phyloP scores from a whole-genome alignment of 768 basidiomycete genomes.

The Gloeopeniophorella convolvens region DNA sequence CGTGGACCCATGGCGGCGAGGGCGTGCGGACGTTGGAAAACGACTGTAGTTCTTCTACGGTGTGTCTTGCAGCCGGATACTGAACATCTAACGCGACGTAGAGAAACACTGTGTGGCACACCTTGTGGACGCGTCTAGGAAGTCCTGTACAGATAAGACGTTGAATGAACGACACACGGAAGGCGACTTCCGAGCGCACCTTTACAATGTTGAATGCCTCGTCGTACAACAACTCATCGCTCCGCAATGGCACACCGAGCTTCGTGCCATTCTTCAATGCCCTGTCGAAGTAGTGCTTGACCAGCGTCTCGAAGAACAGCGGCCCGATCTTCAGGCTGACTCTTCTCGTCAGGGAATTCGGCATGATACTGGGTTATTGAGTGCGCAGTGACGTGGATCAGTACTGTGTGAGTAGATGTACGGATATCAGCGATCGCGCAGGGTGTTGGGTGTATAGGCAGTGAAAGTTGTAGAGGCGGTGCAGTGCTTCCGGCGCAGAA shows the following conservation, averaged over 20 bases:
- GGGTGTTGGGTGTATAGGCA: too few relatives aligned
- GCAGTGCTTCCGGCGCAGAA: too few relatives aligned
- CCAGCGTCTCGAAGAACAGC: conserved; percentile 65
- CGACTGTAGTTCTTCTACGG: conserved; percentile 77
- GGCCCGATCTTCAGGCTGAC: conserved; percentile 65
- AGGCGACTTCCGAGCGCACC: conserved; percentile 33
- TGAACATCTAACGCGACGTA: neutral
- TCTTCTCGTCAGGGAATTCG: conserved; percentile 54
- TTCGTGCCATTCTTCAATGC: conserved; percentile 23
- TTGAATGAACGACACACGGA: neutral
- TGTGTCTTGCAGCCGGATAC: conserved; percentile 45
- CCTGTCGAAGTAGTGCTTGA: conserved; percentile 79
- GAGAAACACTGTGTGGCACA: conserved; percentile 31
- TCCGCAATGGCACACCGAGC: conserved; percentile 33
- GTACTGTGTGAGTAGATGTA: too few relatives aligned
- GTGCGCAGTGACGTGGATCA: too few relatives aligned
- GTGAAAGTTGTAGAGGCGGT: too few relatives aligned
- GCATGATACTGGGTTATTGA: too few relatives aligned
- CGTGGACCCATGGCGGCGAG: conserved; percentile 77
- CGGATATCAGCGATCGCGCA: too few relatives aligned
- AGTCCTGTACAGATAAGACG: conserved; percentile 39
- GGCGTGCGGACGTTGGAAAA: conserved; percentile 80
- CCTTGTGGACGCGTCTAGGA: conserved; percentile 66
- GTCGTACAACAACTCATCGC: conserved; percentile 77
- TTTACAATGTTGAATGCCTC: conserved; percentile 72